Conservation (phyloP, 2,329 filamentous ascomycete species). For the Pestalotiopsis fici region DNA sequence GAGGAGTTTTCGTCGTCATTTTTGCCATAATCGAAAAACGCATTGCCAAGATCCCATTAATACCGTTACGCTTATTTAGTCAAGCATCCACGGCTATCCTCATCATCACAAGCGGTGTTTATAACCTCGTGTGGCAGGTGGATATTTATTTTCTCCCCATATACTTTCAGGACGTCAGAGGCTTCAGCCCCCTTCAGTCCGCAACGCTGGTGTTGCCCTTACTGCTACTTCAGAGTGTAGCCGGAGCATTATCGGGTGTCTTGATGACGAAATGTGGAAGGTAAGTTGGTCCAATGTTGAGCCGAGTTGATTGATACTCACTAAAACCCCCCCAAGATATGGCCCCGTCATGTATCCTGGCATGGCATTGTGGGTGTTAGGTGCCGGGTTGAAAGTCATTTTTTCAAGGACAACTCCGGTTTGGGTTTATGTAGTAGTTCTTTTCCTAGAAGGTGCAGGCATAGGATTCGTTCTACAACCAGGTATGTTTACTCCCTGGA, state of each 20-base stretch:
- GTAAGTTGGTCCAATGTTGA: slow-evolving; percentile 13
- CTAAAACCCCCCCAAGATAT: slow-evolving; percentile 5
- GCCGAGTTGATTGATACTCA: background rate
- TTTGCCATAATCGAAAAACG: slow-evolving; percentile 18
- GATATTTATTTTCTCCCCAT: slow-evolving; percentile 36
- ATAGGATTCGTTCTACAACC: slow-evolving; percentile 27
- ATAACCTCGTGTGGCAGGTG: slow-evolving; percentile 51
- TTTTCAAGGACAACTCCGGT: slow-evolving; percentile 21
- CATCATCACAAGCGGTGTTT: slow-evolving; percentile 35
- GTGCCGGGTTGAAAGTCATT: slow-evolving; percentile 24
- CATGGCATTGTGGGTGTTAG: slow-evolving; percentile 23
- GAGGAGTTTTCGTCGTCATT: slow-evolving; percentile 15
- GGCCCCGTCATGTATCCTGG: slow-evolving; percentile 21
- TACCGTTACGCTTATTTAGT: slow-evolving; percentile 18
- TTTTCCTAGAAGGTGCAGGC: slow-evolving; percentile 26
- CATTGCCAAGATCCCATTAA: slow-evolving; percentile 20
- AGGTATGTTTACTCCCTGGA: too few relatives aligned
- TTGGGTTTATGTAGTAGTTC: slow-evolving; percentile 17
- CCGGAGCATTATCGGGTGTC: slow-evolving; percentile 20
- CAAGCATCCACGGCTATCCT: slow-evolving; percentile 15
- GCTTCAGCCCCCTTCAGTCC: slow-evolving; percentile 21
- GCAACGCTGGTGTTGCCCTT: slow-evolving; percentile 25
- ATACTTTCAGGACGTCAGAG: slow-evolving; percentile 25
- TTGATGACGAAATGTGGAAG: slow-evolving; percentile 19
- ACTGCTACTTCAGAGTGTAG: slow-evolving; percentile 21